Evolutionary conservation across 805 yeast genomes (phyloP).

Genomic region (Metschnikowia bowlesiae): DNA sequence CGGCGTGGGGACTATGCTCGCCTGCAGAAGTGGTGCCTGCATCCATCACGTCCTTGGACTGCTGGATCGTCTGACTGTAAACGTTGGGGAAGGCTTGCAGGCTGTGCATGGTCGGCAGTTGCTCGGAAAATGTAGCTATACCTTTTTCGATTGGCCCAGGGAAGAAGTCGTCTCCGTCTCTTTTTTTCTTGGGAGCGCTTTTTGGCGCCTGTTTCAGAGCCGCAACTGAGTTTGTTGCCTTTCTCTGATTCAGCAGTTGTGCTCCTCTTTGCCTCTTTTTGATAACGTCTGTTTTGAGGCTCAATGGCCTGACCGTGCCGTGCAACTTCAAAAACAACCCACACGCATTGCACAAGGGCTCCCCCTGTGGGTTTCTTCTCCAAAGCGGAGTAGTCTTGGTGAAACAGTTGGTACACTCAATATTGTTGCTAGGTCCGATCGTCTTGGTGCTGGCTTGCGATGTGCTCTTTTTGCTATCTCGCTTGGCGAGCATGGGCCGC

Average conservation of each 20-base stretch:
- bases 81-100: neutral
- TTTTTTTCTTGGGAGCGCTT: slow-evolving; percentile 3
- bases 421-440: slow-evolving; percentile 7
- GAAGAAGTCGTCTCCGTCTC: slow-evolving; percentile 48
- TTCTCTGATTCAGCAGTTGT: slow-evolving; percentile 10
- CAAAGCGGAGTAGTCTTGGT: slow-evolving; percentile 92
- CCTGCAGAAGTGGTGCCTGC: neutral
- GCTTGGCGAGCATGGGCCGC: slow-evolving; percentile 5
- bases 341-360: slow-evolving; percentile 84
- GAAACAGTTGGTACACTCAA: slow-evolving; percentile 78
- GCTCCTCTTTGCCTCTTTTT: slow-evolving; percentile 75
- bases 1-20: neutral
- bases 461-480: slow-evolving; percentile 1
- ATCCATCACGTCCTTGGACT: slow-evolving; percentile 1
- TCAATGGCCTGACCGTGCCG: slow-evolving; percentile 91
- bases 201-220: neutral
- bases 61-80: neutral
- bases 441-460: neutral
- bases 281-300: slow-evolving; percentile 87
- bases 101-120: slow-evolving; percentile 1
- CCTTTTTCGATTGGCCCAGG: slow-evolving; percentile 37
- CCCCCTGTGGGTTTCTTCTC: slow-evolving; percentile 90
- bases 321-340: slow-evolving; percentile 57
- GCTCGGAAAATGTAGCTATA: neutral
- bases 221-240: slow-evolving; percentile 4